Conservation (phyloP, 768 basidiomycete species). For the Jaapia argillacea region DNA sequence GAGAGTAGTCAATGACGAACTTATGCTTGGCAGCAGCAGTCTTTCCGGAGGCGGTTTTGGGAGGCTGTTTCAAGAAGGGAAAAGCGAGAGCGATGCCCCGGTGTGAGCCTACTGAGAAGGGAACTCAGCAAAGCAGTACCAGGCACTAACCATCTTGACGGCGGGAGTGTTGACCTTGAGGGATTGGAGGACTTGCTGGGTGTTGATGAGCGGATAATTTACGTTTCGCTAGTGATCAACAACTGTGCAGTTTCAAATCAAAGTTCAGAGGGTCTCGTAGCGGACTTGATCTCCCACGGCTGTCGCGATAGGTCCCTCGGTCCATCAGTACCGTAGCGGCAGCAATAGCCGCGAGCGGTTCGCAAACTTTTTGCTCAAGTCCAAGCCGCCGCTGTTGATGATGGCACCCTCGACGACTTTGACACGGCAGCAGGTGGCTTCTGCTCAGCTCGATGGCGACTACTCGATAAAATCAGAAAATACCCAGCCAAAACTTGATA, state of each 20-base stretch:
- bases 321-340: too few relatives aligned
- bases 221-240: too few relatives aligned
- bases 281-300: too few relatives aligned
- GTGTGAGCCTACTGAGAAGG: constrained; percentile 87
- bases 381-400: background rate
- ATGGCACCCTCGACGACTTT: constrained; percentile 39
- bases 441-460: constrained; percentile 66
- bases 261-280: too few relatives aligned
- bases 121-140: constrained; percentile 81
- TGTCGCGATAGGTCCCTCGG: too few relatives aligned
- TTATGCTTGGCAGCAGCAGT: constrained; percentile 52
- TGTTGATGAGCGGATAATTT: too few relatives aligned
- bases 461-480: constrained; percentile 77
- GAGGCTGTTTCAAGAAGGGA: constrained; percentile 36
- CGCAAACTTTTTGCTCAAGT: background rate
- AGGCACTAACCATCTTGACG: constrained; percentile 63
- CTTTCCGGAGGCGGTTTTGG: constrained; percentile 50
- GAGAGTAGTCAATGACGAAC: constrained; percentile 81
- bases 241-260: too few relatives aligned
- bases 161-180: constrained; percentile 6
- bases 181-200: constrained; percentile 8
- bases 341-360: too few relatives aligned
- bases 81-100: constrained; percentile 22
- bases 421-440: constrained; percentile 59
- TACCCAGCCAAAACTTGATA: constrained; percentile 71